phyloP scores from a whole-genome alignment of 805 yeast species.

The Komagataella kurtzmanii region DNA sequence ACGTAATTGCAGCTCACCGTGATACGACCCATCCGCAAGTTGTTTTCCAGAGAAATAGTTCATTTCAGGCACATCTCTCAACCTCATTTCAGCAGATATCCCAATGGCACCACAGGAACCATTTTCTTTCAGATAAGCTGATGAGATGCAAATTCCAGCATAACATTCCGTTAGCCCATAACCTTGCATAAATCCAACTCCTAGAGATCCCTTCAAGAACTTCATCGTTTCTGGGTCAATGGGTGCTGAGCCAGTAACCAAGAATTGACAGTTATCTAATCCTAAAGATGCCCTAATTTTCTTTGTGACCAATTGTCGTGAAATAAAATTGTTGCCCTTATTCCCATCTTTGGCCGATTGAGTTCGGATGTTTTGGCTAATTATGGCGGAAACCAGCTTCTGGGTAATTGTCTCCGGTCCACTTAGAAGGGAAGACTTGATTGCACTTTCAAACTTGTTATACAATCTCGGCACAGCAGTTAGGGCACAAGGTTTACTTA shows the following conservation, averaged over 20 bases:
- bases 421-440: slow-evolving; percentile 30
- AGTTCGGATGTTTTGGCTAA: slow-evolving; percentile 3
- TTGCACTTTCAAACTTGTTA: slow-evolving; percentile 47
- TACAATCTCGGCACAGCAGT: slow-evolving; percentile 53
- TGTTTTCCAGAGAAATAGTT: slow-evolving; percentile 28
- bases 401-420: neutral
- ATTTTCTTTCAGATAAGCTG: slow-evolving; percentile 24
- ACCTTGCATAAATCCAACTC: slow-evolving; percentile 48
- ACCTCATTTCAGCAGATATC: slow-evolving; percentile 39
- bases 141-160: slow-evolving; percentile 40
- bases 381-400: slow-evolving; percentile 1
- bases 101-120: slow-evolving; percentile 56
- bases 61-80: slow-evolving; percentile 55
- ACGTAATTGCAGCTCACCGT: slow-evolving; percentile 50
- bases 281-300: slow-evolving; percentile 33
- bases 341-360: slow-evolving; percentile 6
- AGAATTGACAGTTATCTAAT: slow-evolving; percentile 24
- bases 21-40: slow-evolving; percentile 16
- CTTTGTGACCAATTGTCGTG: slow-evolving; percentile 23
- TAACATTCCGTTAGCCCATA: slow-evolving; percentile 64
- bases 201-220: slow-evolving; percentile 50
- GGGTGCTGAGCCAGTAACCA: slow-evolving; percentile 58
- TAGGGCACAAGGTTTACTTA: slow-evolving; percentile 37
- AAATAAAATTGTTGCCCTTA: slow-evolving; percentile 7
- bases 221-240: slow-evolving; percentile 45